Evolutionary conservation across 805 yeast genomes (phyloP).

Genomic region (Candida ovalis): DNA sequence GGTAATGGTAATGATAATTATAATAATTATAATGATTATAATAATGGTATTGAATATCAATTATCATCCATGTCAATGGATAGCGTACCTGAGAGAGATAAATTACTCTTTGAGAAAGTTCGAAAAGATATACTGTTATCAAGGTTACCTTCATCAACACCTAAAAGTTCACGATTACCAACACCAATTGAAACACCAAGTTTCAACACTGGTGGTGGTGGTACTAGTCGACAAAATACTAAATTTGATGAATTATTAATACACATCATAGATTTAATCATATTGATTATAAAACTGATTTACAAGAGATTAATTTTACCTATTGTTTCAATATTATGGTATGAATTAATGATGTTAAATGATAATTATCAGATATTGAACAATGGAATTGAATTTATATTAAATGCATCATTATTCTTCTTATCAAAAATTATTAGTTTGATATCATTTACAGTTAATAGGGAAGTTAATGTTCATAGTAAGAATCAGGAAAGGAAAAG

Average conservation of each 20-base stretch:
- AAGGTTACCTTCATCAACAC: not conserved
- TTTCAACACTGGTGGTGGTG: not conserved
- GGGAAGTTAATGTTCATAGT: not conserved
- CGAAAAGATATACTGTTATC: conserved; percentile 1
- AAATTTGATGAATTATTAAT: conserved; percentile 3
- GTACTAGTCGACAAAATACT: not conserved
- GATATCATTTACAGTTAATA: not conserved
- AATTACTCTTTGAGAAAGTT: not conserved
- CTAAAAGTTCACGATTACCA: not conserved
- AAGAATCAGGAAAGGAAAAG: no score
- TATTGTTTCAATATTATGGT: conserved; percentile 1
- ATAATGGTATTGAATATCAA: not conserved
- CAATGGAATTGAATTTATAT: not conserved
- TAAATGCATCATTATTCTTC: not conserved
- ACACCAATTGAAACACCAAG: not conserved
- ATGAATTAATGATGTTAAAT: conserved; percentile 6
- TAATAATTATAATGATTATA: not conserved
- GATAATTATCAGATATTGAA: conserved; percentile 8
- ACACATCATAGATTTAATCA: conserved; percentile 1
- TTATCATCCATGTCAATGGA: not conserved
- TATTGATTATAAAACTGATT: conserved; percentile 1
- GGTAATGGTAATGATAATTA: not conserved
- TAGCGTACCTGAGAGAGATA: not conserved
- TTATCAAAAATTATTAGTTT: conserved; percentile 1
- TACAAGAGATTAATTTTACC: conserved; percentile 2